These are phyloP conservation scores for Alternaria panax DNA, from an alignment of 2,329 filamentous ascomycete genomes.

Conservation along the genomic window DNA sequence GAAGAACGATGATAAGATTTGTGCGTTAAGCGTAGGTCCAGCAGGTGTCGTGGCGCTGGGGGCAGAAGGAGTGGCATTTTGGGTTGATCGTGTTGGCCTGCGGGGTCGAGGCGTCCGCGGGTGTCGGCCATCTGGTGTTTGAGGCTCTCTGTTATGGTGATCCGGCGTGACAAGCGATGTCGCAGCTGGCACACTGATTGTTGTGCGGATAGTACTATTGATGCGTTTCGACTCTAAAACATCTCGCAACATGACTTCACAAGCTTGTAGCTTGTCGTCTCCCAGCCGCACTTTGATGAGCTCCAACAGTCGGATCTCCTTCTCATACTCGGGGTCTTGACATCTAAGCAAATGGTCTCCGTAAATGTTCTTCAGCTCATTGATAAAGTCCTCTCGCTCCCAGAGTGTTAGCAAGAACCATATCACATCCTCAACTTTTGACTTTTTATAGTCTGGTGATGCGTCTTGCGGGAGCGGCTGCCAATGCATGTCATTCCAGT, in stretches of 20 bases:
- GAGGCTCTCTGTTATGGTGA: slow-evolving; percentile 18
- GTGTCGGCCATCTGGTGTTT: slow-evolving; percentile 29
- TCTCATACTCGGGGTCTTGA: slow-evolving; percentile 71
- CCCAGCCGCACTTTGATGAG: slow-evolving; percentile 89
- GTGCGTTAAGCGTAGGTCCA: slow-evolving; percentile 67
- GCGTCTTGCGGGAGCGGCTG: slow-evolving; percentile 92
- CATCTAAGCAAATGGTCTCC: slow-evolving; percentile 76
- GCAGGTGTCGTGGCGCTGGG: slow-evolving; percentile 42
- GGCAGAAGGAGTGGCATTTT: slow-evolving; percentile 21
- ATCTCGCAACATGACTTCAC: slow-evolving; percentile 97
- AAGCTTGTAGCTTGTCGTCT: slow-evolving; percentile 84
- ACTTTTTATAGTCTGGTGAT: slow-evolving; percentile 85
- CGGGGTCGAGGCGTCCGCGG: slow-evolving; percentile 38
- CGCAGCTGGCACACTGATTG: slow-evolving; percentile 17
- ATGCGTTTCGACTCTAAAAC: slow-evolving; percentile 82
- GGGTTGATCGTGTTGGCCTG: slow-evolving; percentile 23
- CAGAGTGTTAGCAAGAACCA: slow-evolving; percentile 88
- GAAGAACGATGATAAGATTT: slow-evolving; percentile 90
- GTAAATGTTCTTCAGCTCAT: slow-evolving; percentile 89
- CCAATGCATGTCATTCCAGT: slow-evolving; percentile 95
- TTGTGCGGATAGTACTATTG: slow-evolving; percentile 61
- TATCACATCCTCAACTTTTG: slow-evolving; percentile 88
- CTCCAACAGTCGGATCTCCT: slow-evolving; percentile 81
- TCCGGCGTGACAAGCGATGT: slow-evolving; percentile 30
- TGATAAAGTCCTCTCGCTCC: slow-evolving; percentile 92